Base-by-base conservation (phyloP, 495 filamentous ascomycete species). In the Friedmanniomyces endolithicus region DNA sequence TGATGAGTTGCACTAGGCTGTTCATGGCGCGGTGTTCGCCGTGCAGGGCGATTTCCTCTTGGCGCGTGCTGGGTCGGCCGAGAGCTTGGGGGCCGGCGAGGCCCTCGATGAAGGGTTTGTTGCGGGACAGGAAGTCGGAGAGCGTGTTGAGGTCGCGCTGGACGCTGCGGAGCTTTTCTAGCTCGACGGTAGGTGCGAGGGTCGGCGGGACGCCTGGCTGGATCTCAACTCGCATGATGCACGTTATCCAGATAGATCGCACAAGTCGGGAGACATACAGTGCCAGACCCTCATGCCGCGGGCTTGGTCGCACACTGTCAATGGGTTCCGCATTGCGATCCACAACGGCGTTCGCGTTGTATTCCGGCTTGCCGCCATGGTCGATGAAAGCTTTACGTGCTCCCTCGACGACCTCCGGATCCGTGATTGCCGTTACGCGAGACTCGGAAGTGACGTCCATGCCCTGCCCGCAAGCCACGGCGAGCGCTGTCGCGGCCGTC, bases 401-500 rank as follows among this genome's bases (percentile, higher is more conserved):
- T 44, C 80, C 77, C 60, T 92, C 87, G 20, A 90, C 72, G 20
- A 94, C 83, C 35, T 85, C 77, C 0, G 85, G 84, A 62, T 96
- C 92, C n/a, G 78, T 83, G 49, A 88, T 76, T 50, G 74, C 76
- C 0, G 79, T 76, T 0, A 88, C 72, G 47, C 87, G 79, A 23
- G 78, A 74, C 51, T 88, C 85, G 0, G 82, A 74, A 0, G 81
- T 79, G 43, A 89, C 75, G 61, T 90, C 88, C 22, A 82, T 78
- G 17, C 86, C 88, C 66, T 95, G 88, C 12, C 90, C 88, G 66
- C 92, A 99, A 14, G 89, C 89, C n/a, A 97, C 92, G 9, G 94
- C 94, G 20, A 99, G 75, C 11, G 94, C 88, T 50, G 89, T 90
- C 0, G 94, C 87, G 57, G 88, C 80, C 0, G 84, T 88, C 65